Evolutionary conservation across 441 rosid genomes (phyloP), one percentile per base, ranked within the genome.

Genomic region (Populus hybrid): DNA sequence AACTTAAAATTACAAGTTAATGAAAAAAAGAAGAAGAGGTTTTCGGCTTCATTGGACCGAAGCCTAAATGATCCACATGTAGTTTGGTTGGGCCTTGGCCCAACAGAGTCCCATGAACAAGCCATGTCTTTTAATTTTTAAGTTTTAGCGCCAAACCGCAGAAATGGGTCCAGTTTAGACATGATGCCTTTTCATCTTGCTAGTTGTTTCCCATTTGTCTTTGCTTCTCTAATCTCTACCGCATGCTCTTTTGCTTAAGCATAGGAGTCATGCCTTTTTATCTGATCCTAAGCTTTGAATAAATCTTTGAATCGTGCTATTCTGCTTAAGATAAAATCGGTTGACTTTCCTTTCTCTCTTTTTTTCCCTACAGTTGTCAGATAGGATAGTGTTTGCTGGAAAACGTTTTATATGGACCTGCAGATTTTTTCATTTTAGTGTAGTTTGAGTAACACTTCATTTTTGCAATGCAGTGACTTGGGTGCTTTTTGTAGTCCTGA

Each of bases 401-500:
- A 36, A n/a, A 24, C 10, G 14, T 42, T 75, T 66, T 61, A 21
- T 36, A 10, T 34, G 46, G 30, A 28, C 69, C 8, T 40, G 63
- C 46, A 70, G 36, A 66, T 75, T 35, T 6, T 50, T 38, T 24
- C 59, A 61, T 72, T 57, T 40, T 26, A 3, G 26, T n/a, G 28
- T 32, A 63, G 57, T 61, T 70, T 71, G 73, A 30, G 20, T 72
- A 50, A 73, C 73, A 74, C 32, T 76, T 69, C 8, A 28, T 1
- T 70, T 12, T 6, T 73, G 24, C 16, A 73, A 76, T 81, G 82
- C 83, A 87, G 87, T 18, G 65, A 79, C 74, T 73, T 82, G 61
- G 42, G 69, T 69, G 81, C 87, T 35, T 88, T 84, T 76, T 88
- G 89, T 61, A 28, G 83, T 6, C 79, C 67, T 4, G 83, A 83